These are phyloP conservation scores for Metschnikowia colocasiae DNA, from an alignment of 805 yeast species.

Conservation along the genomic window DNA sequence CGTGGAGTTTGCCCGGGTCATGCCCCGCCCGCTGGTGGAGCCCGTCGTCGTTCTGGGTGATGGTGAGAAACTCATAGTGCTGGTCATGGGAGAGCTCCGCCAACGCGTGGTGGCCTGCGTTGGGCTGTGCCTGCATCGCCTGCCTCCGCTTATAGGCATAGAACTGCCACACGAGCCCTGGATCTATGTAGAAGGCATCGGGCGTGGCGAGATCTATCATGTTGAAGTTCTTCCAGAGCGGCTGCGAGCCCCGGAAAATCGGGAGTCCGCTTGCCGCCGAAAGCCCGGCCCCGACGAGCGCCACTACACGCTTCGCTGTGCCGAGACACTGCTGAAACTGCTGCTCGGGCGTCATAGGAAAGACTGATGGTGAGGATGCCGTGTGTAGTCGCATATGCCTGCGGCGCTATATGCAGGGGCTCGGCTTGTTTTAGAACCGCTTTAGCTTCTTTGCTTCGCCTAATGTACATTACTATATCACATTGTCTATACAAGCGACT, in stretches of 20 bases:
- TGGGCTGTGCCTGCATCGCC: slow-evolving; percentile 69
- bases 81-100: slow-evolving; percentile 51
- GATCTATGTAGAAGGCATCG: slow-evolving; percentile 80
- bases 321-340: slow-evolving; percentile 50
- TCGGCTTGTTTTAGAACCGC: too few species aligned
- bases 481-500: background rate
- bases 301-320: slow-evolving; percentile 48
- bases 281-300: slow-evolving; percentile 79
- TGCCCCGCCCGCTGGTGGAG: slow-evolving; percentile 66
- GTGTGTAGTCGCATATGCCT: background rate
- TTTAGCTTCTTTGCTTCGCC: background rate
- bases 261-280: slow-evolving; percentile 75
- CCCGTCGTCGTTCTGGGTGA: slow-evolving; percentile 85
- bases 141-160: slow-evolving; percentile 64
- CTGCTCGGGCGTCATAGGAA: background rate
- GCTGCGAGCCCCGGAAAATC: slow-evolving; percentile 68
- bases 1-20: slow-evolving; percentile 48
- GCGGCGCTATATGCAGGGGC: background rate
- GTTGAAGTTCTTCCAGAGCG: slow-evolving; percentile 73
- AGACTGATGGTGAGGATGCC: background rate
- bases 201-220: slow-evolving; percentile 88
- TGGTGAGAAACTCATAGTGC: slow-evolving; percentile 48
- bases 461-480: slow-evolving; percentile 2
- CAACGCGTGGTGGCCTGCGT: slow-evolving; percentile 67
- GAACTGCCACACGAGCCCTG: slow-evolving; percentile 88